phyloP scores from a whole-genome alignment of 805 yeast genomes.

The Candida anglica region DNA sequence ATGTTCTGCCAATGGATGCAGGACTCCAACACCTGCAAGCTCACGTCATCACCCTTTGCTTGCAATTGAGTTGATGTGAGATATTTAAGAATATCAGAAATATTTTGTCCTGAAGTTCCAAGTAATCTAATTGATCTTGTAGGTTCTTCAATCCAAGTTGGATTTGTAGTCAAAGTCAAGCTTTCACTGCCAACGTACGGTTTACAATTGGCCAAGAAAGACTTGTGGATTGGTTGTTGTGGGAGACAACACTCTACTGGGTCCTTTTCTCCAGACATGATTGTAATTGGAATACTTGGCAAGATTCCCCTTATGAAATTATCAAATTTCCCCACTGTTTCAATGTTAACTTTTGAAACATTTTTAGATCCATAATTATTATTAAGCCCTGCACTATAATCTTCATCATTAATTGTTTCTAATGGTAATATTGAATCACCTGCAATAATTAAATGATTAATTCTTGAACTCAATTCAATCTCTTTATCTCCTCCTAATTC shows the following conservation, averaged over 20 bases:
- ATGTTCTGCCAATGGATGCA: slow-evolving; percentile 81
- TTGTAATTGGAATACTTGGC: slow-evolving; percentile 59
- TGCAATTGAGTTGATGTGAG: slow-evolving; percentile 29
- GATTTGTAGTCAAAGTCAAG: slow-evolving; percentile 50
- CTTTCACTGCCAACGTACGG: slow-evolving; percentile 39
- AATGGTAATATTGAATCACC: slow-evolving; percentile 60
- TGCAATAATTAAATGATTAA: slow-evolving; percentile 58
- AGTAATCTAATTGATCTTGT: slow-evolving; percentile 51
- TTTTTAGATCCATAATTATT: slow-evolving; percentile 48
- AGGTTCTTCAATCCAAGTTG: slow-evolving; percentile 57
- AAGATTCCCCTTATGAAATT: slow-evolving; percentile 52
- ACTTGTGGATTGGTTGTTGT: slow-evolving; percentile 83
- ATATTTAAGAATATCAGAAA: slow-evolving; percentile 74
- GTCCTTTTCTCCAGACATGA: slow-evolving; percentile 84
- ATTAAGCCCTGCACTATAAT: slow-evolving; percentile 30
- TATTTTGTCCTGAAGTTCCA: slow-evolving; percentile 82
- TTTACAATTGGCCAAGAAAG: slow-evolving; percentile 54
- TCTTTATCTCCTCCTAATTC: slow-evolving; percentile 46
- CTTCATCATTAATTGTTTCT: slow-evolving; percentile 20
- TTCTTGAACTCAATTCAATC: slow-evolving; percentile 18
- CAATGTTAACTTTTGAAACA: slow-evolving; percentile 46
- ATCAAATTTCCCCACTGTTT: slow-evolving; percentile 55
- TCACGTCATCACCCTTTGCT: slow-evolving; percentile 19
- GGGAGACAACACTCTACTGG: slow-evolving; percentile 85
- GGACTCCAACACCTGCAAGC: slow-evolving; percentile 44